A percentile compares a stretch with the other conserved stretches of the same genome.
These are phyloP conservation scores for Dendrocalamus sinicus DNA, from an alignment of 176 grass and related monocot species.

Conservation along the genomic window DNA sequence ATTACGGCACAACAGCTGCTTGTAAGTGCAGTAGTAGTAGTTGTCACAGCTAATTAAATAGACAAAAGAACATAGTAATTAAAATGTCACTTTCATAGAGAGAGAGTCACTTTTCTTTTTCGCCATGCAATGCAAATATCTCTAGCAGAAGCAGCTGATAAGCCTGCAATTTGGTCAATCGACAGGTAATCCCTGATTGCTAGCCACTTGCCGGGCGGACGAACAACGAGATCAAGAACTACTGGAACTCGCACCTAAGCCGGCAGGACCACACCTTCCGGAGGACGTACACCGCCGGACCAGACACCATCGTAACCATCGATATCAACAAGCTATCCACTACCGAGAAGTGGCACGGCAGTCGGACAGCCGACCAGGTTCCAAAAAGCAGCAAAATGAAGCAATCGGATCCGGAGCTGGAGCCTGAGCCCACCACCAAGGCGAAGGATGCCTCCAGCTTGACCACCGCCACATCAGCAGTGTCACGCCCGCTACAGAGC, in stretches of 20 bases:
- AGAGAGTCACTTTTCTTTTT: background rate
- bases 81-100: background rate
- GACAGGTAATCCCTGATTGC: constrained; percentile 84
- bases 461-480: background rate
- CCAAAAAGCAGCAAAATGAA: constrained; percentile 44
- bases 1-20: background rate
- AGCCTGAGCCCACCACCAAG: background rate
- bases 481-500: constrained; percentile 44
- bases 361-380: constrained; percentile 35
- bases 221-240: constrained; percentile 98
- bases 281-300: constrained; percentile 22
- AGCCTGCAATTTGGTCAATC: background rate
- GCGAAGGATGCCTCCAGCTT: constrained; percentile 1
- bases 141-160: background rate
- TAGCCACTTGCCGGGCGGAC: constrained; percentile 72
- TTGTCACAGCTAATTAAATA: background rate
- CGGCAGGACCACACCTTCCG: constrained; percentile 66
- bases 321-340: constrained; percentile 44
- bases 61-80: background rate
- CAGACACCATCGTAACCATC: constrained; percentile 37
- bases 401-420: background rate
- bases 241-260: constrained; percentile 98
- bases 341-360: constrained; percentile 46
- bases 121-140: background rate
- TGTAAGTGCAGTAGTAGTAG: background rate